Base-by-base conservation (phyloP, 2,329 filamentous ascomycete genomes). In the Fusarium pseudograminearum region DNA sequence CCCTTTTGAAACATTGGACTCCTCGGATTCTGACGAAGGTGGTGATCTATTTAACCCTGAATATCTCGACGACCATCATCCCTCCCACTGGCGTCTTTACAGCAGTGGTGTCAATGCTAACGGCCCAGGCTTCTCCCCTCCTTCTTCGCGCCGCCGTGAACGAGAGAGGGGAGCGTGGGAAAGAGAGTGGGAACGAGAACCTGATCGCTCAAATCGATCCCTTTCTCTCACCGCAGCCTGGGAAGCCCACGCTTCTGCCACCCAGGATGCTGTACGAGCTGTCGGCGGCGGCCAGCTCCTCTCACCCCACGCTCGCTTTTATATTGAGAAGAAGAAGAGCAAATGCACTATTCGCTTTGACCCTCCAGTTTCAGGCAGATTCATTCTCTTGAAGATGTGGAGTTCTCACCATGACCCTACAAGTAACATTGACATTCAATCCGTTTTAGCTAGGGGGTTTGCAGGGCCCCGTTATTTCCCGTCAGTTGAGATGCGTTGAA, bases 381-480 rank as follows among this genome's bases (percentile, higher is more conserved):
- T 92, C 77, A 91, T 98, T 54, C 80, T 98, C 42, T 83, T 98
- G 68, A 98, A 98, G 83, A 88, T 98, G 78, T 98, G 93, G 92
- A 94, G 90, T 73, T 91, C 92, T 3, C 87, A 88, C 62, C 86
- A 89, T 28, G 88, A 90, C 48, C 84, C 87, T 6, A 73, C 77
- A 7, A 83, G 83, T 61, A 97, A 97, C 74, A 97, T 98, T 69
- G 94, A 97, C 76, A 93, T 98, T 40, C 92, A 97, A 78, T 93
- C 91, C 46, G 90, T 98, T 26, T 87, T 94, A 61, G 92, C 90
- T 3, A 90, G 92, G 74, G 95, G 95, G 0, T 98, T 90, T 79
- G 92, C 93, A 0, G 95, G 95, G 7, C 92, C 93, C 12, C 87
- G 94, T 63, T 97, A 90, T 78, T 96, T 97, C 75, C 93, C 93